Evolutionary conservation across 768 basidiomycete species (phyloP).

Genomic region (Russula emetica): DNA sequence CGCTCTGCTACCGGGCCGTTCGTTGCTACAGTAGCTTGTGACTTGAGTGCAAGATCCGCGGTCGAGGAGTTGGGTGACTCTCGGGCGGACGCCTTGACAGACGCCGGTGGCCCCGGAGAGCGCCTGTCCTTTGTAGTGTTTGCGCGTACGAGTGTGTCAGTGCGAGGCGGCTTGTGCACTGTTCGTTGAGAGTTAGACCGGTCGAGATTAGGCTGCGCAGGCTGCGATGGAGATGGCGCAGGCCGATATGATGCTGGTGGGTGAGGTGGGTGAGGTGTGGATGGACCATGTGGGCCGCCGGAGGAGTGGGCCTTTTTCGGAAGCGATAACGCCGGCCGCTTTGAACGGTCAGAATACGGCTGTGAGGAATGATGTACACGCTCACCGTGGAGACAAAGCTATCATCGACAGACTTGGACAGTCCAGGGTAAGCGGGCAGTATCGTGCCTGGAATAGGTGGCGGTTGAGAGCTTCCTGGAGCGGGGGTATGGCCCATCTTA

Average conservation of each 20-base stretch:
- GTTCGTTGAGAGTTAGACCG: conserved; percentile 85
- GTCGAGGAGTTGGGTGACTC: conserved; percentile 23
- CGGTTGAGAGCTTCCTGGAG: conserved; percentile 29
- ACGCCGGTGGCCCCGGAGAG: conserved; percentile 36
- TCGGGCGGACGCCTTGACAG: conserved; percentile 27
- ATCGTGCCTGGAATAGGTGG: conserved; percentile 19
- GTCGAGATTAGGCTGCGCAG: conserved; percentile 68
- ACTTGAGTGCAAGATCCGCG: conserved; percentile 19
- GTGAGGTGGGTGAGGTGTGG: conserved; percentile 39
- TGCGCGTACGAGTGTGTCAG: conserved; percentile 48
- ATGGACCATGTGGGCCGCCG: not conserved
- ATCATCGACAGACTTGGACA: conserved; percentile 43
- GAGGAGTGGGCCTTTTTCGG: conserved; percentile 36
- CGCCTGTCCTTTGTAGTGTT: conserved; percentile 66
- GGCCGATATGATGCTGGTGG: conserved; percentile 66
- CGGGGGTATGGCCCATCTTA: conserved; percentile 57
- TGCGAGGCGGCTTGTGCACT: conserved; percentile 39
- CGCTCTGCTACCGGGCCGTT: conserved; percentile 24
- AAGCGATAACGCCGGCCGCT: conserved; percentile 42
- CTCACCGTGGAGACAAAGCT: conserved; percentile 55
- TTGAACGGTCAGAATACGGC: conserved; percentile 18
- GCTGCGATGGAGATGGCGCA: conserved; percentile 65
- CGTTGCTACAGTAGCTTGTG: not conserved
- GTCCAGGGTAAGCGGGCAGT: conserved; percentile 21
- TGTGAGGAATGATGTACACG: conserved; percentile 25